Percentiles rank a stretch among this genome's conserved stretches.
These are phyloP conservation scores for Lecanicillium sp. DNA, from an alignment of 2,329 filamentous ascomycete genomes.

Conservation along the genomic window DNA sequence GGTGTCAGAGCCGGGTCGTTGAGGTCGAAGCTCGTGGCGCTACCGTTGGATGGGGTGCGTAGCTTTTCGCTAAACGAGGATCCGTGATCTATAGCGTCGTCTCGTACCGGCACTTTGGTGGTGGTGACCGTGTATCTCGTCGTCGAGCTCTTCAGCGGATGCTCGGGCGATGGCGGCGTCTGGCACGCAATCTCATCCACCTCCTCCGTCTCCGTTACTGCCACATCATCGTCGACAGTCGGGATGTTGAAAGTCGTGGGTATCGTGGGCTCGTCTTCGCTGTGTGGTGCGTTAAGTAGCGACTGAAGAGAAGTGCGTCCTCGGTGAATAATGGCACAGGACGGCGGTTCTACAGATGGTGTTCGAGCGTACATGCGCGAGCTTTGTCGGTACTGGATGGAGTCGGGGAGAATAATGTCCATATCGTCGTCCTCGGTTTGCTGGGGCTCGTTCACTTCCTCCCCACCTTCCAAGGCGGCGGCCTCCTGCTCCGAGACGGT, in stretches of 20 bases:
- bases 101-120: conserved; percentile 44
- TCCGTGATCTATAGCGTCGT: conserved; percentile 29
- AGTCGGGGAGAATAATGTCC: conserved; percentile 13
- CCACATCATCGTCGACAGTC: conserved; percentile 16
- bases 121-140: conserved; percentile 40
- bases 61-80: conserved; percentile 37
- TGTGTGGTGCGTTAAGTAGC: conserved; percentile 49
- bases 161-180: conserved; percentile 30
- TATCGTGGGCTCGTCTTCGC: conserved; percentile 25
- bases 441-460: conserved; percentile 7
- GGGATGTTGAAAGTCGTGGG: conserved; percentile 34
- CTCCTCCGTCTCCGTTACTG: conserved; percentile 1
- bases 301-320: conserved; percentile 53
- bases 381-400: conserved; percentile 22
- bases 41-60: conserved; percentile 34
- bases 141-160: conserved; percentile 26
- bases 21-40: conserved; percentile 38
- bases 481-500: conserved; percentile 49
- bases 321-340: conserved; percentile 46
- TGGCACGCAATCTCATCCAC: conserved; percentile 2
- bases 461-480: conserved; percentile 27
- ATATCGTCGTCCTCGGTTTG: conserved; percentile 18
- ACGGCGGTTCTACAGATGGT: conserved; percentile 54
- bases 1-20: conserved; percentile 53
- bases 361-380: conserved; percentile 45